phyloP scores from a whole-genome alignment of 108 stramenopile species.

The Nannochloropsis salina region DNA sequence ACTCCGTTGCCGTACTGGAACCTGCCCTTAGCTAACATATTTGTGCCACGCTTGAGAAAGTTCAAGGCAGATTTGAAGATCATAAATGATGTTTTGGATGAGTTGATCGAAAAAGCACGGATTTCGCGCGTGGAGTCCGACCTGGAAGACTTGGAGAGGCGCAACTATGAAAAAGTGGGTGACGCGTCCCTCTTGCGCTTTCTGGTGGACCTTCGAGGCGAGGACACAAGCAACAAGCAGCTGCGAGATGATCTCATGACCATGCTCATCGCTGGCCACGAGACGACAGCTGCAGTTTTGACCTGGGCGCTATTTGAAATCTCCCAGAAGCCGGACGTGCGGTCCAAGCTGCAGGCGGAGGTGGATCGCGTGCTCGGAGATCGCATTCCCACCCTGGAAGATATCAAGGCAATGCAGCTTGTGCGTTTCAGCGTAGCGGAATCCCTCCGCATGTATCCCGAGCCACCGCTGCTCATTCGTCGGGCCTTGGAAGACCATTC shows the following conservation, averaged over 20 bases:
- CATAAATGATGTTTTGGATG: slow-evolving; percentile 77
- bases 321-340: slow-evolving; percentile 69
- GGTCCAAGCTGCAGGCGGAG: slow-evolving; percentile 66
- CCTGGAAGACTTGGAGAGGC: slow-evolving; percentile 78
- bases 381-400: slow-evolving; percentile 68
- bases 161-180: slow-evolving; percentile 65
- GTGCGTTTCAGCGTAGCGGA: slow-evolving; percentile 75
- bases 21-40: slow-evolving; percentile 73
- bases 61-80: slow-evolving; percentile 80
- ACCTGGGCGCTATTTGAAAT: slow-evolving; percentile 92
- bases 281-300: slow-evolving; percentile 90
- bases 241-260: slow-evolving; percentile 92
- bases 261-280: slow-evolving; percentile 95
- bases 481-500: slow-evolving; percentile 74
- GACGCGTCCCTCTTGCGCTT: slow-evolving; percentile 69
- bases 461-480: slow-evolving; percentile 89
- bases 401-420: slow-evolving; percentile 69
- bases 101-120: slow-evolving; percentile 74
- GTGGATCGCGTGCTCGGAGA: slow-evolving; percentile 83
- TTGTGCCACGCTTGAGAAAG: slow-evolving; percentile 73
- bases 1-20: slow-evolving; percentile 94
- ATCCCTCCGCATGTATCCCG: slow-evolving; percentile 79
- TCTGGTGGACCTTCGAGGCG: slow-evolving; percentile 86
- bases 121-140: slow-evolving; percentile 67
- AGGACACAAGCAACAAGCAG: slow-evolving; percentile 66